Conservation (phyloP, 495 filamentous ascomycete genomes). For the Xylaria venustula region DNA sequence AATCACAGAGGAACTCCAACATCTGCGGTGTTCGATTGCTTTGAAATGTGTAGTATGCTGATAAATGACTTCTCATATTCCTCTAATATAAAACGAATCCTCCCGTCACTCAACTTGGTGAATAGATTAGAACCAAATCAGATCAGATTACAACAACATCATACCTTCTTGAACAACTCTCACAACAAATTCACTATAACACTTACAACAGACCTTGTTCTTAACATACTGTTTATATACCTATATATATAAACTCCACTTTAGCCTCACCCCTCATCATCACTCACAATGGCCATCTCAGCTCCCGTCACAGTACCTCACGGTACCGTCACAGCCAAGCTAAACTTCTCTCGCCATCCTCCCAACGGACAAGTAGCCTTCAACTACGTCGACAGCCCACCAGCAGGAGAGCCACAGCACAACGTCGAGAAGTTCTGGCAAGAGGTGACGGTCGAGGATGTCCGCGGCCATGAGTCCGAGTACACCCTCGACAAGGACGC, state of each 20-base stretch:
- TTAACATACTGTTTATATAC: too few relatives aligned
- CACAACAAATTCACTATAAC: background rate
- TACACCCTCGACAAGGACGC: conserved; percentile 73
- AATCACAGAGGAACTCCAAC: conserved; percentile 1
- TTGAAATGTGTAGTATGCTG: conserved; percentile 18
- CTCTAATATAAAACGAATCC: conserved; percentile 1
- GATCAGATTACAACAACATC: background rate
- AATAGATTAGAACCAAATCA: background rate
- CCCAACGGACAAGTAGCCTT: conserved; percentile 61
- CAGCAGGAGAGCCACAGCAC: conserved; percentile 56
- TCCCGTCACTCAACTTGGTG: background rate
- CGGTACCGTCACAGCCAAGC: conserved; percentile 61
- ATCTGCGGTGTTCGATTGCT: conserved; percentile 11
- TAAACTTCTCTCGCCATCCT: conserved; percentile 70
- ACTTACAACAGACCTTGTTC: background rate
- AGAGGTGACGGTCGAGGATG: conserved; percentile 59
- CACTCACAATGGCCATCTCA: conserved; percentile 33
- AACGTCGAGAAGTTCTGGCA: conserved; percentile 55
- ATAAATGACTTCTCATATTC: background rate
- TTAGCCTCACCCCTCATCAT: conserved; percentile 1
- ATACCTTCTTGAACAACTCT: background rate
- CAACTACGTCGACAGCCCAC: conserved; percentile 67
- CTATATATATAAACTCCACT: background rate
- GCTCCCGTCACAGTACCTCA: conserved; percentile 49
- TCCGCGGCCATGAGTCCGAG: conserved; percentile 60